These are phyloP conservation scores for Saccharum officinarum DNA, from an alignment of 176 grass and related monocot species.

Conservation along the genomic window DNA sequence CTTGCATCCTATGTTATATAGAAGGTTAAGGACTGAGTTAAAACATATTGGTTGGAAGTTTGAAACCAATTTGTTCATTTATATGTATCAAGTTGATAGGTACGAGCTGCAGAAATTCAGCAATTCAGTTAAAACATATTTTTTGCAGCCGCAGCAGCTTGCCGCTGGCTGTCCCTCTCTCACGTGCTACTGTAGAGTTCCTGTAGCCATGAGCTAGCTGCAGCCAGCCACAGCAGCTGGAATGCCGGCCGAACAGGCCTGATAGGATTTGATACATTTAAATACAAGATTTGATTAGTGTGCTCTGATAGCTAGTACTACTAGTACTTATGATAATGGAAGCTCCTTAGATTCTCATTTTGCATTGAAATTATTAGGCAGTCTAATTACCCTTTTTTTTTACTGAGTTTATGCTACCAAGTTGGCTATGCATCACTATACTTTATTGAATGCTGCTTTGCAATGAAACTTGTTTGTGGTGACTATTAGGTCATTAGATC, in stretches of 20 bases:
- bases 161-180: too few relatives aligned
- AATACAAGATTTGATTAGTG: background rate
- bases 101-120: background rate
- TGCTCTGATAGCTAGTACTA: background rate
- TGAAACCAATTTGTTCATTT: background rate
- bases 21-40: background rate
- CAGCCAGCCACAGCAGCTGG: too few relatives aligned
- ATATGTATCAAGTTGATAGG: slow-evolving; percentile 3
- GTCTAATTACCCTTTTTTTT: background rate
- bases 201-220: too few relatives aligned
- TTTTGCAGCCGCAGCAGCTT: too few relatives aligned
- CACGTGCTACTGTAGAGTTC: too few relatives aligned
- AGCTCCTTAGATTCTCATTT: background rate
- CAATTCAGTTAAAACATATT: background rate
- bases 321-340: background rate
- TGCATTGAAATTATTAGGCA: background rate
- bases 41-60: background rate
- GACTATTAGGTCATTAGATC: background rate
- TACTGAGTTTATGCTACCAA: background rate
- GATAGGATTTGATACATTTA: background rate
- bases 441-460: background rate
- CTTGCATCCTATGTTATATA: background rate
- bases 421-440: background rate
- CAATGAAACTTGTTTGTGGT: background rate
- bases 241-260: too few relatives aligned